These are phyloP conservation scores for Porcisia hertigi DNA, from an alignment of 208 protist genomes.

Conservation along the genomic window DNA sequence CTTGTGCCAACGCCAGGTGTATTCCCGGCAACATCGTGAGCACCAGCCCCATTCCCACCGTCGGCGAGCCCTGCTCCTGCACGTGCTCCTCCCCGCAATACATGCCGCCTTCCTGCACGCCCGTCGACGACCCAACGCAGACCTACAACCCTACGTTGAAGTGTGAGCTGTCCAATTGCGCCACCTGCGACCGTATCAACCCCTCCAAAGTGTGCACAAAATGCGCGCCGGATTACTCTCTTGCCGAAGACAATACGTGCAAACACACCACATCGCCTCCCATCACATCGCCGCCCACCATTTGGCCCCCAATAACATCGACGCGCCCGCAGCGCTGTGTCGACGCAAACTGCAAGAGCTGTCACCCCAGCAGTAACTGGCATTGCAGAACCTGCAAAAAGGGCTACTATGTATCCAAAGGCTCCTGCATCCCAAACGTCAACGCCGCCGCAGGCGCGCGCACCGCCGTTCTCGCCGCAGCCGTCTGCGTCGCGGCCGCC, in stretches of 20 bases:
- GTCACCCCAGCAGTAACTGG: neutral
- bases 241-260: neutral
- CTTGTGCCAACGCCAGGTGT: constrained; percentile 18
- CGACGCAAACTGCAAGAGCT: neutral
- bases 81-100: constrained; percentile 1
- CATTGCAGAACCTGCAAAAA: neutral
- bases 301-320: too few species aligned
- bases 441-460: neutral
- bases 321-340: neutral
- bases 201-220: constrained; percentile 1
- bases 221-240: neutral
- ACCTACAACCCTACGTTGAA: neutral
- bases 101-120: constrained; percentile 7
- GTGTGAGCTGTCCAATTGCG: neutral
- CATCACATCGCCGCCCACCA: too few species aligned
- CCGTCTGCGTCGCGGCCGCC: constrained; percentile 1
- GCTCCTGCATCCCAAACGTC: neutral
- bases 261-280: neutral
- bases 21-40: constrained; percentile 10
- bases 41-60: neutral
- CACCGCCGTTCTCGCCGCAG: constrained; percentile 7
- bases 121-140: constrained; percentile 11
- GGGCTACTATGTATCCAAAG: neutral
- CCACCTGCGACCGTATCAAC: constrained; percentile 5
- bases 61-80: constrained; percentile 11